Conservation (phyloP, 306 rosid genomes). For the Rosa persica region DNA sequence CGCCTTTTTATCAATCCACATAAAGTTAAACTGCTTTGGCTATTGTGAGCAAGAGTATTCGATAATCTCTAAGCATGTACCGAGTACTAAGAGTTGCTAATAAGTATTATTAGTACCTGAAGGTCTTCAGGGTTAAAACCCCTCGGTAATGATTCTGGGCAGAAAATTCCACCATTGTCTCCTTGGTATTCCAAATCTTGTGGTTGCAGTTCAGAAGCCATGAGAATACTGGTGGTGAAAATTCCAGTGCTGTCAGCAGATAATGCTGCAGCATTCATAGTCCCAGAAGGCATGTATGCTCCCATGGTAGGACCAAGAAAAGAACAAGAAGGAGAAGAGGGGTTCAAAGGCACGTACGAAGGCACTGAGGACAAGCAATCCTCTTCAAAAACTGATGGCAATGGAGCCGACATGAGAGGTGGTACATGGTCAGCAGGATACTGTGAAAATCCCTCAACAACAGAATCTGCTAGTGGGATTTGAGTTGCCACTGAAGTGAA, state of each 20-base stretch:
- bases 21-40: background rate
- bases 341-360: slow-evolving; percentile 62
- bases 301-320: slow-evolving; percentile 58
- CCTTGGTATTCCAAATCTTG: slow-evolving; percentile 84
- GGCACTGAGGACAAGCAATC: slow-evolving; percentile 83
- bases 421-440: slow-evolving; percentile 40
- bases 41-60: background rate
- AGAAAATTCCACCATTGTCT: slow-evolving; percentile 67
- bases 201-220: slow-evolving; percentile 65
- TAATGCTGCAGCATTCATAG: slow-evolving; percentile 46
- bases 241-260: slow-evolving; percentile 64
- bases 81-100: slow-evolving; percentile 3
- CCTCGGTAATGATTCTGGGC: slow-evolving; percentile 61
- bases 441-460: slow-evolving; percentile 60
- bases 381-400: slow-evolving; percentile 62
- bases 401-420: slow-evolving; percentile 47
- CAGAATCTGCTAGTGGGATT: slow-evolving; percentile 44
- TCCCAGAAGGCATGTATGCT: slow-evolving; percentile 54
- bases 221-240: slow-evolving; percentile 53
- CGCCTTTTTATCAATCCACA: background rate
- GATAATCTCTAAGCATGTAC: background rate
- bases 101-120: slow-evolving; percentile 72
- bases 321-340: slow-evolving; percentile 68
- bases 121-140: slow-evolving; percentile 69
- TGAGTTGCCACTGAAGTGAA: slow-evolving; percentile 54